Evolutionary conservation across 192 early-diverging fungal species (phyloP).

Genomic region (Umbelopsis ramanniana): DNA sequence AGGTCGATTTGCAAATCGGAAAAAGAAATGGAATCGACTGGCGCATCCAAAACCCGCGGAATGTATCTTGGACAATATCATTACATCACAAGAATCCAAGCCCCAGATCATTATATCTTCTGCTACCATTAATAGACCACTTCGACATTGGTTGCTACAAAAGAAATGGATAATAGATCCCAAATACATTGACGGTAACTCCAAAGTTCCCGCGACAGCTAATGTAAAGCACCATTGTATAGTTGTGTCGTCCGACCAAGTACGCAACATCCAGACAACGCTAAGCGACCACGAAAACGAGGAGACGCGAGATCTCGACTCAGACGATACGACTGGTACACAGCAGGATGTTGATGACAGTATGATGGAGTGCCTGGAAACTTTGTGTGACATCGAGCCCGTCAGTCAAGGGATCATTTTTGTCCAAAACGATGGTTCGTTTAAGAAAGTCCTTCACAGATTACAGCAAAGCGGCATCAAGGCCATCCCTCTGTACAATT

Average conservation of each 20-base stretch:
- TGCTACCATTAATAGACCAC: constrained; percentile 72
- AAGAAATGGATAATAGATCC: constrained; percentile 58
- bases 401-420: constrained; percentile 53
- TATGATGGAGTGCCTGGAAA: constrained; percentile 53
- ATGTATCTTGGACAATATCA: constrained; percentile 31
- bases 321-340: constrained; percentile 30
- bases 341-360: constrained; percentile 49
- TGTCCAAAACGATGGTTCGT: constrained; percentile 37
- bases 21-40: constrained; percentile 40
- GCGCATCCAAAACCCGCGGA: constrained; percentile 51
- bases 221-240: constrained; percentile 58
- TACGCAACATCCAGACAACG: constrained; percentile 47
- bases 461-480: background rate
- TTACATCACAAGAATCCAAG: background rate
- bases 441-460: background rate
- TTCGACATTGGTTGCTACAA: constrained; percentile 58
- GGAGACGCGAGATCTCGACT: background rate
- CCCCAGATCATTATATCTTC: constrained; percentile 66
- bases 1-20: constrained; percentile 48
- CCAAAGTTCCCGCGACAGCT: constrained; percentile 40
- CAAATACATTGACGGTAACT: constrained; percentile 61
- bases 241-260: constrained; percentile 44
- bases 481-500: background rate
- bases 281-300: constrained; percentile 9
- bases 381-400: constrained; percentile 46